A percentile compares a stretch with the other conserved stretches of the same genome.
phyloP scores from a whole-genome alignment of 331 rosid species.

The Malus hybrid region DNA sequence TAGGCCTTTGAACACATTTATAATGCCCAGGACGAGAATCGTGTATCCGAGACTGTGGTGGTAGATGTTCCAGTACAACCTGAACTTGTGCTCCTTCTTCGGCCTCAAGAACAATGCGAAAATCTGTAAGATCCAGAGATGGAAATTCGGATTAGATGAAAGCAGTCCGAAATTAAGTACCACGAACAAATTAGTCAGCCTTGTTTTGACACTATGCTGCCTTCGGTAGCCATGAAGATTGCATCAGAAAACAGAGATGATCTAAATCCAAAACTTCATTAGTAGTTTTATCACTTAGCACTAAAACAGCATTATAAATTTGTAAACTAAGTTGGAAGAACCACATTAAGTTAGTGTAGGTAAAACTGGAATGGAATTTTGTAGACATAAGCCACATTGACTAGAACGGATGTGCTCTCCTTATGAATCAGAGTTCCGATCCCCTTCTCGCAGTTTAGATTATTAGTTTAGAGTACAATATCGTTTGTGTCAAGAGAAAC shows the following conservation, averaged over 20 bases:
- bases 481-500: not conserved
- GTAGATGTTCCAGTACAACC: slow-evolving; percentile 72
- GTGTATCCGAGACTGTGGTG: slow-evolving; percentile 75
- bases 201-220: not conserved
- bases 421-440: not conserved
- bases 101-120: slow-evolving; percentile 79
- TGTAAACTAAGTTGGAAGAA: not conserved
- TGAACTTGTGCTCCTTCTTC: slow-evolving; percentile 58
- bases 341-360: not conserved
- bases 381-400: not conserved
- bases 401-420: not conserved
- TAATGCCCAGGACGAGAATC: slow-evolving; percentile 41
- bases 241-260: not conserved
- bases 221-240: not conserved
- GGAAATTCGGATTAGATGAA: slow-evolving; percentile 8
- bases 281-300: not conserved
- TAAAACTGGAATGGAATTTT: not conserved
- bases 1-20: slow-evolving; percentile 69
- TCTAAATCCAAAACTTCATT: not conserved
- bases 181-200: not conserved
- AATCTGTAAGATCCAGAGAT: slow-evolving; percentile 29
- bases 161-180: not conserved
- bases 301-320: not conserved
- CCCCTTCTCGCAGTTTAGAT: not conserved
- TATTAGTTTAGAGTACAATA: not conserved